Evolutionary conservation across 2,329 filamentous ascomycete species (phyloP).

Genomic region (Sclerotinia trifoliorum): DNA sequence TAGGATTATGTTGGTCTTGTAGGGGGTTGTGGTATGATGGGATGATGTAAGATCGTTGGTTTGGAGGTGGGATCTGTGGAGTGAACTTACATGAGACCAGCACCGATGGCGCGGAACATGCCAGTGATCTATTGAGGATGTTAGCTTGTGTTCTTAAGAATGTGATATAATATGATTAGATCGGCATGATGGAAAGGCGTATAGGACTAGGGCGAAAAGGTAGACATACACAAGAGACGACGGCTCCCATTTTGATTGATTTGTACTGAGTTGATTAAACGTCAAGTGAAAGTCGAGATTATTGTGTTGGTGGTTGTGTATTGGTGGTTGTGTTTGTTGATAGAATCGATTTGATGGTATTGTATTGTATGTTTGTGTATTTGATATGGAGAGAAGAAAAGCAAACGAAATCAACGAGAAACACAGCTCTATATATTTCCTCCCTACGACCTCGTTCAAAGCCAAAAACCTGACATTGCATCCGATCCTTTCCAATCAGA

Average conservation of each 20-base stretch:
- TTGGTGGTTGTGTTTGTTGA: neutral
- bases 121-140: slow-evolving; percentile 35
- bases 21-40: neutral
- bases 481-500: neutral
- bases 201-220: neutral
- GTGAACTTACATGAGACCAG: slow-evolving; percentile 37
- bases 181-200: neutral
- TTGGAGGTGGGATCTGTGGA: neutral
- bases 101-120: slow-evolving; percentile 40
- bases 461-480: neutral
- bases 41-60: neutral
- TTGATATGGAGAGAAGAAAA: slow-evolving; percentile 5
- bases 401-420: neutral
- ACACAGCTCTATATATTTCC: slow-evolving; percentile 8
- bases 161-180: neutral
- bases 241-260: slow-evolving; percentile 40
- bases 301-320: neutral
- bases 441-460: neutral
- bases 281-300: neutral
- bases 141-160: neutral
- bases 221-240: slow-evolving; percentile 41
- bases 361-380: neutral
- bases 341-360: slow-evolving; percentile 4
- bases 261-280: neutral
- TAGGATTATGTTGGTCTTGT: neutral